phyloP scores from a whole-genome alignment of 2,329 filamentous ascomycete species.

The Macrophomina phaseolina region DNA sequence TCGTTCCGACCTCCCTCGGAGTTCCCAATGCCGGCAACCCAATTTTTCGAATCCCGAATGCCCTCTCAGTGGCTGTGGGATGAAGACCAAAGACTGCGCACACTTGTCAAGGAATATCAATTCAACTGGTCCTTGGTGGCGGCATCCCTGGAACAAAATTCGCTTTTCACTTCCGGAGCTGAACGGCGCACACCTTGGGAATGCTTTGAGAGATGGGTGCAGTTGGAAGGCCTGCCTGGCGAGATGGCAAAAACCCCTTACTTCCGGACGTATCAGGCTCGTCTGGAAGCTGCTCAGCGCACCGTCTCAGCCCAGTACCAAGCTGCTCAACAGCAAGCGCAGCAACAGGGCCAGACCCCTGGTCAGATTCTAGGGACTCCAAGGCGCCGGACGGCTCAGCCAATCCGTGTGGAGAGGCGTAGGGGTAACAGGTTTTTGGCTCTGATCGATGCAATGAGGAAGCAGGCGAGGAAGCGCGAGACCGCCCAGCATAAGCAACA shows the following conservation, averaged over 20 bases:
- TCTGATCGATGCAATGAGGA: conserved; percentile 92
- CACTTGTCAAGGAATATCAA: conserved; percentile 85
- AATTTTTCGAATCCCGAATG: conserved; percentile 85
- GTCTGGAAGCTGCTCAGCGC: conserved; percentile 67
- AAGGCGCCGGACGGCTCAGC: conserved; percentile 72
- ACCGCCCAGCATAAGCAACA: conserved; percentile 84
- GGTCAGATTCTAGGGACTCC: conserved; percentile 58
- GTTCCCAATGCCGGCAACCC: conserved; percentile 85
- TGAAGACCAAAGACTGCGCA: conserved; percentile 89
- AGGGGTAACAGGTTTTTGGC: conserved; percentile 86
- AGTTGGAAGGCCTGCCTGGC: conserved; percentile 84
- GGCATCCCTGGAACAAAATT: conserved; percentile 74
- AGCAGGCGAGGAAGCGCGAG: conserved; percentile 92
- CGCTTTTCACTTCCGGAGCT: conserved; percentile 79
- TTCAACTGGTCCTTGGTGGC: conserved; percentile 99
- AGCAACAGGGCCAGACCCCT: conserved; percentile 60
- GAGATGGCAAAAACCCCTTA: conserved; percentile 97
- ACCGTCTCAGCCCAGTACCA: conserved; percentile 64
- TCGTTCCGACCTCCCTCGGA: conserved; percentile 93
- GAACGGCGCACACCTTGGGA: conserved; percentile 96
- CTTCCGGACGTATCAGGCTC: conserved; percentile 76
- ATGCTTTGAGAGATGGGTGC: conserved; percentile 96
- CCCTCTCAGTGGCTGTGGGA: conserved; percentile 90
- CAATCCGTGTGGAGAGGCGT: conserved; percentile 83
- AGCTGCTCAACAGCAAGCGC: conserved; percentile 58